phyloP scores from a whole-genome alignment of 768 basidiomycete species.

The Tulasnella sp. region DNA sequence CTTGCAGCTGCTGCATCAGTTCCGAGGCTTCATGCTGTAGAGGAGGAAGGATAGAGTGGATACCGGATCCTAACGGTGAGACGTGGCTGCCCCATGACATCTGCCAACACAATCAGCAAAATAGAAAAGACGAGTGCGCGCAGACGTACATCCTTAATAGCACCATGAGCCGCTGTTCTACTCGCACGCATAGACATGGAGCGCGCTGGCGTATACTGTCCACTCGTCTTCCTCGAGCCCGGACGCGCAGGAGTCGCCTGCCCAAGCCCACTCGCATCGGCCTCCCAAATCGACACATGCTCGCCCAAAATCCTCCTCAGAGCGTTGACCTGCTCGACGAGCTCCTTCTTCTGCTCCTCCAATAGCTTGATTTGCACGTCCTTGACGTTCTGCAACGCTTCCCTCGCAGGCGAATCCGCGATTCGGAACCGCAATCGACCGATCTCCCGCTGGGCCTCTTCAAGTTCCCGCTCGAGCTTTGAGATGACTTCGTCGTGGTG shows the following conservation, averaged over 20 bases:
- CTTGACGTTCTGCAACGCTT: constrained; percentile 65
- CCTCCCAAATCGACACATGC: constrained; percentile 3
- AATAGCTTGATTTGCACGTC: constrained; percentile 64
- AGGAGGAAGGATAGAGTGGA: too few relatives aligned
- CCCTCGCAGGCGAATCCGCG: constrained; percentile 58
- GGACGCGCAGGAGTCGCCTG: too few relatives aligned
- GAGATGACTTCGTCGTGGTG: constrained; percentile 26
- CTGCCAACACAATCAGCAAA: too few relatives aligned
- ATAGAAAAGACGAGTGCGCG: too few relatives aligned
- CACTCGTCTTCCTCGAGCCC: too few relatives aligned
- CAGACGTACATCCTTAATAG: too few relatives aligned
- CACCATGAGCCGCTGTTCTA: too few relatives aligned
- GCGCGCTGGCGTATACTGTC: too few relatives aligned
- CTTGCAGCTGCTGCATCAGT: constrained; percentile 11
- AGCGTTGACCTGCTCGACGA: constrained; percentile 50
- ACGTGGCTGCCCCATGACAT: too few relatives aligned
- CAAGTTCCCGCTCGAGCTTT: constrained; percentile 61
- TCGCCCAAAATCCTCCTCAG: constrained; percentile 11
- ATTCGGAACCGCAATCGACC: constrained; percentile 53
- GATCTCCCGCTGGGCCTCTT: constrained; percentile 64
- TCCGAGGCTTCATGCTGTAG: background rate
- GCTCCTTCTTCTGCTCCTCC: constrained; percentile 41
- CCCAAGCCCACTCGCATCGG: background rate
- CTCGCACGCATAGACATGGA: too few relatives aligned
- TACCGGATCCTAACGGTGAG: too few relatives aligned